Evolutionary conservation across 1,284 basidiomycete genomes (phyloP), one percentile per base, ranked within the genome.

Genomic region (Boletus smithii): DNA sequence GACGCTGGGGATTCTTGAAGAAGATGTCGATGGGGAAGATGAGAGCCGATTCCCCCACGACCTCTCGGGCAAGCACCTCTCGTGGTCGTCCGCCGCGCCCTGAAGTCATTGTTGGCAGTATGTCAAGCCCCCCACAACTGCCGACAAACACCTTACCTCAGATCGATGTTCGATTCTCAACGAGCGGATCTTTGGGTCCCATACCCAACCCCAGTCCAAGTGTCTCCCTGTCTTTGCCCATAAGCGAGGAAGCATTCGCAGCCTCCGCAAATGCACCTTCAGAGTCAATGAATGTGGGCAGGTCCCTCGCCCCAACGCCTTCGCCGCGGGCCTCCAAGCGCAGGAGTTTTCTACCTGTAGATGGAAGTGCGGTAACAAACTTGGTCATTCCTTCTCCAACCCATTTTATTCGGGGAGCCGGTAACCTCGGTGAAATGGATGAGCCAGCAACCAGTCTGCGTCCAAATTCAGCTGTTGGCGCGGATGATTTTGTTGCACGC

Each of bases 11-110:
- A 3, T 95, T 97, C 72, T 73, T 97, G 51, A 91, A 93, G 71
- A 97, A 97, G 72, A 94, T 97, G 88, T 94, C 91, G 9, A 93
- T 94, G 88, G 86, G 90, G 18, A 88, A 88, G 67, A 85, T 90
- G 69, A 80, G 79, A 60, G 54, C 52, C 14, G 83, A 87, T 43
- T 66, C 74, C 14, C 73, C 80, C 23, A 64, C 72, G 1, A 53
- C 38, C 20, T 53, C 58, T 37, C 60, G 63, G n/a, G 49, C 53
- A 24, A 54, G 45, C 27, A 56, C 49, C 40, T 44, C 56, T 22
- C 34, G 53, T 46, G 44, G 42, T 47, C 55, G 66, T 58, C 17
- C 49, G 54, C 35, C 46, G 18, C 58, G 58, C 22, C 49, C 47
- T 7, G 65, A 65, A 40, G 33, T 48, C 10, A 30, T 39, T 31